Evolutionary conservation across 169 alveolate genomes (phyloP).

Genomic region (Eimeria mitis): DNA sequence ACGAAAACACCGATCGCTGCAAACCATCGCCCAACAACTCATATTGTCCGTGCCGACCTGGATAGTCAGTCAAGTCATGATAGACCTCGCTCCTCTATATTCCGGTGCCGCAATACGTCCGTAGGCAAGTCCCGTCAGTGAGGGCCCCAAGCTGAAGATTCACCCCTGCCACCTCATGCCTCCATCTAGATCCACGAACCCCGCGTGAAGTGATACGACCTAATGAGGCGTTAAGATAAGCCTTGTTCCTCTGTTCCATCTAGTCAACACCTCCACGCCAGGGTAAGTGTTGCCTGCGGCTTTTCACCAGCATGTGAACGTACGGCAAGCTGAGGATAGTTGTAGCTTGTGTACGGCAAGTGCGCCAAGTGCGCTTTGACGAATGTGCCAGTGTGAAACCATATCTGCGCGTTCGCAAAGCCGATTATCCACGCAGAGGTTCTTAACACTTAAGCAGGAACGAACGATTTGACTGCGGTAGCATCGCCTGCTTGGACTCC

Average conservation of each 20-base stretch:
- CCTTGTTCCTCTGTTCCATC: not conserved
- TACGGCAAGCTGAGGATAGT: not conserved
- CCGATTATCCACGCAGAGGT: not conserved
- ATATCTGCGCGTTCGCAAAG: not conserved
- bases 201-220: not conserved
- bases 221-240: not conserved
- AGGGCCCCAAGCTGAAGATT: not conserved
- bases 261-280: not conserved
- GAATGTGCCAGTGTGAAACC: not conserved
- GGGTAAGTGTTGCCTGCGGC: not conserved
- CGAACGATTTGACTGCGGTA: not conserved
- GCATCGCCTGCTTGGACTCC: not conserved
- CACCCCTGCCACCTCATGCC: not conserved
- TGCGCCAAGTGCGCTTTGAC: not conserved
- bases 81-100: not conserved
- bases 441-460: not conserved
- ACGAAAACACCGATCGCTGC: not conserved
- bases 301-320: not conserved
- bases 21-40: not conserved
- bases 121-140: too few species aligned
- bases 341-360: not conserved
- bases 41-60: not conserved
- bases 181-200: not conserved
- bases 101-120: not conserved
- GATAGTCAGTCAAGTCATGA: not conserved